These are phyloP conservation scores for Elsinoe necatrix DNA, from an alignment of 2,329 filamentous ascomycete genomes.

Conservation along the genomic window DNA sequence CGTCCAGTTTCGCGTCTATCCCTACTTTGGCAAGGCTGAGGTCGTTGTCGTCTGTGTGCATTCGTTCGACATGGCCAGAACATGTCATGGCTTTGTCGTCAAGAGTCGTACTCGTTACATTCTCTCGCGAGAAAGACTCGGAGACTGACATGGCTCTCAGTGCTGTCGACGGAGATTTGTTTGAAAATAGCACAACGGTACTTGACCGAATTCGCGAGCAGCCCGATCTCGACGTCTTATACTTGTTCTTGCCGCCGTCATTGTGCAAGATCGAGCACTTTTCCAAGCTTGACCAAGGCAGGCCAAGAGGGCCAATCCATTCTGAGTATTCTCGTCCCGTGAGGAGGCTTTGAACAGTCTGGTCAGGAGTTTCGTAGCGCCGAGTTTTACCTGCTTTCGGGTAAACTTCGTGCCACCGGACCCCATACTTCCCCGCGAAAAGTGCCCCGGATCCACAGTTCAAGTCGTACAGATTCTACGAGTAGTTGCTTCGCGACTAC, in stretches of 20 bases:
- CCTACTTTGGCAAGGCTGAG: constrained; percentile 6
- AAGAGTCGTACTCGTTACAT: not conserved
- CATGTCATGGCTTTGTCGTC: not conserved
- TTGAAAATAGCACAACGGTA: not conserved
- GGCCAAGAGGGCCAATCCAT: not conserved
- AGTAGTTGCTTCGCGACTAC: not conserved
- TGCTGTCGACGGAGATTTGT: not conserved
- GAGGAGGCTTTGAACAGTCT: not conserved
- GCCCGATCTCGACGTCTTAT: not conserved
- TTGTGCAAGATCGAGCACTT: not conserved
- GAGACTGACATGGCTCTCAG: not conserved
- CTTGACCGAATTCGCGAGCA: not conserved
- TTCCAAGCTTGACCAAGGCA: constrained; percentile 4
- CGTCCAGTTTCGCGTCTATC: constrained; percentile 19
- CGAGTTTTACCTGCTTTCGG: not conserved
- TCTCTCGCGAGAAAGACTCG: not conserved
- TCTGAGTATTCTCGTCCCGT: not conserved
- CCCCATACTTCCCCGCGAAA: constrained; percentile 4
- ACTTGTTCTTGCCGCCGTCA: not conserved
- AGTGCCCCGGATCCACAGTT: not conserved
- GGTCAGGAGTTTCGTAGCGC: not conserved
- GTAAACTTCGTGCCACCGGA: not conserved
- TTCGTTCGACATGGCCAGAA: not conserved
- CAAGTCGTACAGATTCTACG: not conserved
- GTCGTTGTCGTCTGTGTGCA: constrained; percentile 2